phyloP scores from a whole-genome alignment of 169 alveolate species.

The Cryptosporidium meleagridis region DNA sequence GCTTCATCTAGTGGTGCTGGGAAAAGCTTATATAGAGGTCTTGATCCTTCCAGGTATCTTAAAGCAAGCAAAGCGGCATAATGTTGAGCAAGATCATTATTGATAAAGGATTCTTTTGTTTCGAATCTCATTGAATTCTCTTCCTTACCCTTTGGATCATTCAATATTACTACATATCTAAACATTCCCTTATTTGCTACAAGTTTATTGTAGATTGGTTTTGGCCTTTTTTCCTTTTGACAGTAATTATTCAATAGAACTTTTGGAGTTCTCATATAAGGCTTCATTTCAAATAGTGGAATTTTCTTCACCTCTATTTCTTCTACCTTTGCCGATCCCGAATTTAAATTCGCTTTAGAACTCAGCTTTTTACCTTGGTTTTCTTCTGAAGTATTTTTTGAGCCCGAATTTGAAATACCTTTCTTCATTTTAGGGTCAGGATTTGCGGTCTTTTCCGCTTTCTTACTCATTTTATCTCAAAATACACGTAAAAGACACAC shows the following conservation, averaged over 20 bases:
- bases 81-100: constrained; percentile 59
- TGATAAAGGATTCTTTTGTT: constrained; percentile 40
- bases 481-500: not conserved
- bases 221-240: constrained; percentile 63
- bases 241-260: constrained; percentile 25
- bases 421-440: not conserved
- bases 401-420: not conserved
- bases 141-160: constrained; percentile 49
- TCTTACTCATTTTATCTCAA: not conserved
- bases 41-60: constrained; percentile 10
- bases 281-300: constrained; percentile 46
- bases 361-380: not conserved
- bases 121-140: constrained; percentile 45
- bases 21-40: constrained; percentile 53
- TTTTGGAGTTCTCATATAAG: constrained; percentile 74
- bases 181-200: constrained; percentile 13
- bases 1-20: constrained; percentile 67
- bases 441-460: not conserved
- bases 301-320: constrained; percentile 10
- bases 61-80: constrained; percentile 59
- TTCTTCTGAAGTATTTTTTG: not conserved
- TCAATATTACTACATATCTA: constrained; percentile 36
- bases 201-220: constrained; percentile 29
- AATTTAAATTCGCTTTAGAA: not conserved
- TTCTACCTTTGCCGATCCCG: not conserved